These are phyloP conservation scores for Myxozyma melibiosi DNA, from an alignment of 805 yeast species.

Conservation along the genomic window DNA sequence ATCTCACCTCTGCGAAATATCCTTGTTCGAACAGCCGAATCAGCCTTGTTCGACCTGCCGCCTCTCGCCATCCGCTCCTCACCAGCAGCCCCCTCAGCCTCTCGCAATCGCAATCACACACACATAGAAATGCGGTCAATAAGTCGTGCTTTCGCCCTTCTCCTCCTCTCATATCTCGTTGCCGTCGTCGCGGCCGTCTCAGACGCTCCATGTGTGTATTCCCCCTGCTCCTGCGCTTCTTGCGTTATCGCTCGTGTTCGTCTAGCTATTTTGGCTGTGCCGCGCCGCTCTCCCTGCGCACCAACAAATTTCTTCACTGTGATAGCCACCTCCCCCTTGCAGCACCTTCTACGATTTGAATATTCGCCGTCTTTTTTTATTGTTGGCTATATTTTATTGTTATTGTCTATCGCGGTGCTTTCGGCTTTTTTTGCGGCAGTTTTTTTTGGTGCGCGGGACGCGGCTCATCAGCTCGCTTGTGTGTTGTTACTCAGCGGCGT, in stretches of 20 bases:
- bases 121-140: slow-evolving; percentile 7
- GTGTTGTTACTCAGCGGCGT: too few relatives aligned
- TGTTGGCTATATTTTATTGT: too few relatives aligned
- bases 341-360: too few relatives aligned
- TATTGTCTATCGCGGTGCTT: too few relatives aligned
- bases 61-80: neutral
- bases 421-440: too few relatives aligned
- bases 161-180: neutral
- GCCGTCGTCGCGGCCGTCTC: slow-evolving; percentile 8
- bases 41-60: neutral
- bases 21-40: neutral
- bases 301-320: too few relatives aligned
- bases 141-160: neutral
- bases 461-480: too few relatives aligned
- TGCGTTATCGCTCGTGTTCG: neutral
- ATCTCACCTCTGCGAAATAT: too few relatives aligned
- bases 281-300: neutral
- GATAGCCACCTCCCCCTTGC: too few relatives aligned
- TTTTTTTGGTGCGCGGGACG: too few relatives aligned
- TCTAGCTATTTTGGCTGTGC: neutral
- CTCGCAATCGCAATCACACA: slow-evolving; percentile 1
- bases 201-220: slow-evolving; percentile 17
- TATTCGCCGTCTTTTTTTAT: too few relatives aligned
- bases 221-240: neutral
- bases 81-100: neutral